A percentile compares a stretch with the other conserved stretches of the same genome.
phyloP scores from a whole-genome alignment of 2,329 filamentous ascomycete species.

The Penicillium sp. region DNA sequence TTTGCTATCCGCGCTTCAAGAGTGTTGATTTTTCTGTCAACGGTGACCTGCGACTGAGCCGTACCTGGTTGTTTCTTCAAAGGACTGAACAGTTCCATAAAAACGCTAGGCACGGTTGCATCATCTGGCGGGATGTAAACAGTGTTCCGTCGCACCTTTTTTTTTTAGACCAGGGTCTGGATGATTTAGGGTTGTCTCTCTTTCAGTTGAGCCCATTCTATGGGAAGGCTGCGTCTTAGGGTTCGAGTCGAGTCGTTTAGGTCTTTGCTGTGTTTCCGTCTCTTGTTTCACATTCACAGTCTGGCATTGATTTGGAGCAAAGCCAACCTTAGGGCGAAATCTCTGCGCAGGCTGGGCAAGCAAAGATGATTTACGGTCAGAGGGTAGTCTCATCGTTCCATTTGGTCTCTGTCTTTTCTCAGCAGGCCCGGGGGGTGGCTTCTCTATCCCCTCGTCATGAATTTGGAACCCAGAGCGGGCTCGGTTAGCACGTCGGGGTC shows the following conservation, averaged over 20 bases:
- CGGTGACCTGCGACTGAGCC: background rate
- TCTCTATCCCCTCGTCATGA: conserved; percentile 36
- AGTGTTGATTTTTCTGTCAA: conserved; percentile 29
- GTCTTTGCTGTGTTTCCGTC: conserved; percentile 6
- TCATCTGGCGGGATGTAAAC: conserved; percentile 46
- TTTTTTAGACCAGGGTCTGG: conserved; percentile 28
- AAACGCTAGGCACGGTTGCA: conserved; percentile 42
- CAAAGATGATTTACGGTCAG: conserved; percentile 34
- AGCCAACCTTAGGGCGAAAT: conserved; percentile 36
- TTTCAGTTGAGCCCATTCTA: conserved; percentile 14
- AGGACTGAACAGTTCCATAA: conserved; percentile 46
- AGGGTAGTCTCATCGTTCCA: conserved; percentile 6
- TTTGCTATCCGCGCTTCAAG: conserved; percentile 39
- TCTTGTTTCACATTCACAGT: conserved; percentile 9
- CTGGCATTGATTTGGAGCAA: conserved; percentile 23
- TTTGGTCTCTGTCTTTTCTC: conserved; percentile 21
- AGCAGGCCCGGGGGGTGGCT: conserved; percentile 2
- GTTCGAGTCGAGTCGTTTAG: conserved; percentile 7
- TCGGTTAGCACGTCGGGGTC: conserved; percentile 30
- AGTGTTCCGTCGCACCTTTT: conserved; percentile 36
- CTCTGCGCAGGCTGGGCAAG: conserved; percentile 43
- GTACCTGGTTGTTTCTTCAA: conserved; percentile 28
- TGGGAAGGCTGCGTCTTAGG: conserved; percentile 17
- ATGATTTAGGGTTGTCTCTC: background rate
- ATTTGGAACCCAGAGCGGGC: conserved; percentile 36